Evolutionary conservation across 2,329 filamentous ascomycete species (phyloP), one percentile per base, ranked within the genome.

Genomic region (Fusarium nanum): DNA sequence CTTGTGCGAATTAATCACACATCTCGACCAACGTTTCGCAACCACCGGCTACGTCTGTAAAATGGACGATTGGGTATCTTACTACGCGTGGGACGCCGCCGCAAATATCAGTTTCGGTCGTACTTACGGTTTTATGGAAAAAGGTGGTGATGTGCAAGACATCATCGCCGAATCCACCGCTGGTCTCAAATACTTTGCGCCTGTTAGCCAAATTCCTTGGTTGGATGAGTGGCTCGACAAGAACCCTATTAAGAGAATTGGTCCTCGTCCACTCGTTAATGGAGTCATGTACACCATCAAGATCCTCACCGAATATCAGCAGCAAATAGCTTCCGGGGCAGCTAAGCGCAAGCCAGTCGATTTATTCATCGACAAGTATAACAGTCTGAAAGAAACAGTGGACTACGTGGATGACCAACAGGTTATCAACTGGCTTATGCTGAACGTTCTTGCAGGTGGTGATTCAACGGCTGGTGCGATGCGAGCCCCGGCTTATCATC

Each of bases 171-270:
- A 67, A 2, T 67, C 64, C 1, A 71, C 67, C 0, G 54, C 60
- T 4, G 62, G 71, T 1, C 64, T 73, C 7, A 69, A 68, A 4
- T 73, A 73, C n/a, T 73, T 73, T 44, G 61, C 71, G 0, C 56
- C 67, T 0, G 60, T 73, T 2, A 73, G 71, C 10, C 71, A 73
- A 28, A 61, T 73, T 3, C 71, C 71, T 6, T 73, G 71, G 71
- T 37, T 74, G 2, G 71, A 74, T 9, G 56, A 64, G 30, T 74
- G 71, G 69, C 6, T 74, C 2, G 72, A 73, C 37, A 73, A 73
- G 40, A 73, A 73, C 11, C 71, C 71, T 2, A 27, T 74, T 2
- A 62, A 46, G 40, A 42, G 60, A 1, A 48, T 73, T 3, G 60
- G 62, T 0, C 63, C 64, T 1, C 69, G 68, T 0, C 71, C 46